Evolutionary conservation across 306 rosid genomes (phyloP), one percentile per base, ranked within the genome.

Genomic region (Vigna reflexopilosa): DNA sequence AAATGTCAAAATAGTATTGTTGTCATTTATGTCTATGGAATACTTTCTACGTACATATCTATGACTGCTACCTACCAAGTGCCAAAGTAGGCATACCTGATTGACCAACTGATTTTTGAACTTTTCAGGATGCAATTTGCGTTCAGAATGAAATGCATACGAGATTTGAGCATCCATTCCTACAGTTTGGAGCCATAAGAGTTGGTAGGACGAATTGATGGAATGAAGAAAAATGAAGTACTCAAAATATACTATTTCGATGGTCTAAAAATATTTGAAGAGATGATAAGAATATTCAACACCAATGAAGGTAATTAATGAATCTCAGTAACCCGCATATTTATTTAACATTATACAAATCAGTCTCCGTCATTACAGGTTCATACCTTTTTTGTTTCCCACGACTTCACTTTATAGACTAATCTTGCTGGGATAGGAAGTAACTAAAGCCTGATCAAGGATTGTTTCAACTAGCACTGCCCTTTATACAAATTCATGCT

Each of bases 91-190:
- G 6, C 3, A 67, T 89, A 91, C 99, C 97, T 93, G 98, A 85
- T 95, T 95, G 68, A 88, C 85, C 72, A 91, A 72, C 83, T 93
- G 99, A 67, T 91, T 91, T 77, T 93, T 95, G 78, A 93, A 95
- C 67, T 91, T 95, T 80, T 95, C 98, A 6, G 99, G 99, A 87
- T 95, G 91, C 93, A 78, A 45, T 83, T 95, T 95, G 56, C 98
- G 80, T 84, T 95, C 98, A 30, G 97, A 88, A 85, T 95, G 99
- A 88, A 95, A 95, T 50, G 97, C 98, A 81, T 95, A 95, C 10
- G 99, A 95, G 70, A 95, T 91, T 86, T 95, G 98, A 79, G 99
- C 99, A 84, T 95, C 99, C 98, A 93, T 95, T 78, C 99, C 99
- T 95, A 26, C 71, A 81, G 49, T 77, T 73, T 70, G 58, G 47